phyloP scores from a whole-genome alignment of 768 basidiomycete species.

The Pleurotus platypus region DNA sequence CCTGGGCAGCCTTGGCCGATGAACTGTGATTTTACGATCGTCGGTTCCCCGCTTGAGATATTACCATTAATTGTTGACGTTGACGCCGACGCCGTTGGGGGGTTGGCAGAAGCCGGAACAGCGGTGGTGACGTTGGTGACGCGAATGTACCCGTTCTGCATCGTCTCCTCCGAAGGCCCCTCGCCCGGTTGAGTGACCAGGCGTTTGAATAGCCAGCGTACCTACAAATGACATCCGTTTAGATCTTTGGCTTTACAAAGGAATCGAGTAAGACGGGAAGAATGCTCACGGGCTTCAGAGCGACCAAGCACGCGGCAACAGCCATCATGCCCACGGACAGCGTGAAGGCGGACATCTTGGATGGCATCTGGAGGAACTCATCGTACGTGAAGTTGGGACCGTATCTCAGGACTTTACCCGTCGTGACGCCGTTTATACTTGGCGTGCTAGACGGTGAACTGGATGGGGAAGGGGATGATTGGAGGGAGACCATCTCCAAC shows the following conservation, averaged over 20 bases:
- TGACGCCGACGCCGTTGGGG: no score
- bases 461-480: neutral
- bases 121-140: constrained; percentile 71
- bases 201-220: constrained; percentile 53
- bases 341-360: constrained; percentile 33
- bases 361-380: constrained; percentile 53
- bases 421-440: constrained; percentile 1
- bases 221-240: constrained; percentile 26
- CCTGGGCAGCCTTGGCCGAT: constrained; percentile 76
- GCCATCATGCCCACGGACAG: constrained; percentile 29
- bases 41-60: constrained; percentile 10
- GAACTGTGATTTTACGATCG: constrained; percentile 58
- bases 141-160: constrained; percentile 58
- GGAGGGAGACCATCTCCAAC: constrained; percentile 27
- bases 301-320: constrained; percentile 16
- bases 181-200: constrained; percentile 50
- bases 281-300: constrained; percentile 35
- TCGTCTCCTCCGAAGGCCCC: constrained; percentile 61
- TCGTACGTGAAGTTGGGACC: constrained; percentile 75
- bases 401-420: constrained; percentile 36
- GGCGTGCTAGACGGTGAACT: neutral
- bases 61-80: no score
- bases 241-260: neutral
- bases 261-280: neutral
- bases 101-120: constrained; percentile 24